phyloP scores from a whole-genome alignment of 352 stramenopile species.

The Globisporangium parvum region DNA sequence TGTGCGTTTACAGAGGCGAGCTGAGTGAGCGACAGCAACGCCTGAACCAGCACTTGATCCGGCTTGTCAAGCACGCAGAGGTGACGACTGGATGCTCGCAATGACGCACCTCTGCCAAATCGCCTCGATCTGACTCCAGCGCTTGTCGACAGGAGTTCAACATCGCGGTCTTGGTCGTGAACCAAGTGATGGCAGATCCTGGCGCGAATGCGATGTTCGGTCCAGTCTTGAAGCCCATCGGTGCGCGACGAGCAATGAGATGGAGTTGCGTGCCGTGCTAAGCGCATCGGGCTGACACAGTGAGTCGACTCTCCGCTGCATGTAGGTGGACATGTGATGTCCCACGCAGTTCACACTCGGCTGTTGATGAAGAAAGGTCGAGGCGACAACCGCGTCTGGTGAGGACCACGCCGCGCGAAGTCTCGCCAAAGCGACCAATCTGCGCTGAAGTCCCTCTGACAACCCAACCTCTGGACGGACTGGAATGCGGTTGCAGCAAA shows the following conservation, averaged over 20 bases:
- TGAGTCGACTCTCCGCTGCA: background rate
- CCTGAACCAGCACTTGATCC: conserved; percentile 85
- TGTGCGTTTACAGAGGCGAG: conserved; percentile 26
- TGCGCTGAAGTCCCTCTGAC: background rate
- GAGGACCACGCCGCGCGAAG: conserved; percentile 2
- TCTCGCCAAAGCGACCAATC: background rate
- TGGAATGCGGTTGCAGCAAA: conserved; percentile 35
- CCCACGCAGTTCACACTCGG: conserved; percentile 96
- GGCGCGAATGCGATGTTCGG: conserved; percentile 81
- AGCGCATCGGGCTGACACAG: background rate
- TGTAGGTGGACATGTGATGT: conserved; percentile 90
- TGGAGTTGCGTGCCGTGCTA: background rate
- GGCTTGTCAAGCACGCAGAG: conserved; percentile 75
- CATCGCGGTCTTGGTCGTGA: conserved; percentile 89
- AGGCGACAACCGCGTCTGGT: conserved; percentile 87
- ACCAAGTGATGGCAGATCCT: conserved; percentile 90
- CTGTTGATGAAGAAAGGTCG: conserved; percentile 92
- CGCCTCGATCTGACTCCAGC: conserved; percentile 1
- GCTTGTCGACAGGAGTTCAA: conserved; percentile 85
- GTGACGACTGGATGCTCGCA: conserved; percentile 16
- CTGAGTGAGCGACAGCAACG: conserved; percentile 84
- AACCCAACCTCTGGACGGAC: conserved; percentile 1
- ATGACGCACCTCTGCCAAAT: background rate
- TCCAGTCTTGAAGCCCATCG: conserved; percentile 78
- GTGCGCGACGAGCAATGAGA: conserved; percentile 12